Base-by-base conservation (phyloP, 768 basidiomycete species). In the Rubroboletus pulcherrimus region DNA sequence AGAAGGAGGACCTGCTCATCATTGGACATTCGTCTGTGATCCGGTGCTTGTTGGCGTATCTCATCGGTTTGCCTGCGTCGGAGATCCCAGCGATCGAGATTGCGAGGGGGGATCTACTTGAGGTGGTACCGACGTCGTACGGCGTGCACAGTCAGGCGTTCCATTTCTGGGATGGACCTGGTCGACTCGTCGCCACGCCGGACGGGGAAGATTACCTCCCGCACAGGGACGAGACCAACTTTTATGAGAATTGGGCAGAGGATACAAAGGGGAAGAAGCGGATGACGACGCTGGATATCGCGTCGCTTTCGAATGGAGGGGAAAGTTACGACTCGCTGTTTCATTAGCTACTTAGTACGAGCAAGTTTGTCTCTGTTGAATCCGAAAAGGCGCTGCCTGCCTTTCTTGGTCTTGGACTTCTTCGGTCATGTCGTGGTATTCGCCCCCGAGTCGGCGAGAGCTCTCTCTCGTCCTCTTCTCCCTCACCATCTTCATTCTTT, bases 51-150 rank as follows among this genome's bases (percentile, higher is more conserved):
- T 82, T 98, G 43, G 88, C 94, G 3, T 93, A 93, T 71, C 85
- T 93, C 63, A 93, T 93, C 61, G 97, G 97, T 7, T 78, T 98
- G 4, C 93, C 94, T 6, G 93, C 96, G 0, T 88, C 89, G 29
- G 97, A 99, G 69, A 97, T 99, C 43, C 97, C 97, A 0, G 95
- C 93, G 1, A 96, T 98, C 51, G 96, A 98, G 72, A 88, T 99
- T 63, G 92, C 96, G 37, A 83, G 97, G 12, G 97, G 97, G 0
- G 97, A 99, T 68, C 75, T 98, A n/a, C 81, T 98, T 38, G 97
- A 99, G 71, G 89, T 93, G 47, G 83, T 91, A 0, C 91, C 91
- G 2, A 87, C 91, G 10, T 90, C 87, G 7, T 93, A 93, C 61
- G 94, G 94, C 10, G 94, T 97, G 42, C 86, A 90, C 58, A 89